Evolutionary conservation across 129 eudicot species (phyloP).

Genomic region (Tanacetum coccineum): DNA sequence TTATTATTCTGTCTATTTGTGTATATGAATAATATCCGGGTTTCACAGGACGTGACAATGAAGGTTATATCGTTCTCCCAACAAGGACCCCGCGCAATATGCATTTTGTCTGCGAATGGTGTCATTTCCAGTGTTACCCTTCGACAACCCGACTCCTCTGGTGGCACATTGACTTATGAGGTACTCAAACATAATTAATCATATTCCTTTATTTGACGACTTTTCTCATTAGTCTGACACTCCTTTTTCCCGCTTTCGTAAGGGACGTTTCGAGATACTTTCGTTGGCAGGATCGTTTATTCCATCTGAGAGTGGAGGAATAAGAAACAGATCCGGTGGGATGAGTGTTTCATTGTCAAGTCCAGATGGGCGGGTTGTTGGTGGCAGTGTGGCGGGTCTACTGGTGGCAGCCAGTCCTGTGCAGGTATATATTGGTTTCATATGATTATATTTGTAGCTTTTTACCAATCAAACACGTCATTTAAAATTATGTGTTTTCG

Average conservation of each 20-base stretch:
- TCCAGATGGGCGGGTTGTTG: slow-evolving; percentile 91
- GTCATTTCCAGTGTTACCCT: slow-evolving; percentile 82
- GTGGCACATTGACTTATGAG: slow-evolving; percentile 86
- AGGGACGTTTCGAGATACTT: slow-evolving; percentile 93
- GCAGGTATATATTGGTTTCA: slow-evolving; percentile 46
- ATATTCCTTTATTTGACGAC: not conserved
- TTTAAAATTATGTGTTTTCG: not conserved
- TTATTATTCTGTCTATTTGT: not conserved
- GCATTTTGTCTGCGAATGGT: slow-evolving; percentile 92
- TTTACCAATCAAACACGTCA: not conserved
- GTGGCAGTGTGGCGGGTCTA: slow-evolving; percentile 93
- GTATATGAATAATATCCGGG: not conserved
- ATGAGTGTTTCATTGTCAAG: slow-evolving; percentile 86
- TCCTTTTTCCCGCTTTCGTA: slow-evolving; percentile 14
- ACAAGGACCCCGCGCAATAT: slow-evolving; percentile 68
- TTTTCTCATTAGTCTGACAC: not conserved
- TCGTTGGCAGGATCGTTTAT: slow-evolving; percentile 86
- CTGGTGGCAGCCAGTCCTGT: slow-evolving; percentile 87
- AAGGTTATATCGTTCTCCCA: slow-evolving; percentile 61
- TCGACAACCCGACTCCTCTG: slow-evolving; percentile 91
- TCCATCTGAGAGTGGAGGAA: slow-evolving; percentile 70
- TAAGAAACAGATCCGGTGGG: slow-evolving; percentile 82
- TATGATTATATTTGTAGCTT: not conserved
- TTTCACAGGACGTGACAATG: slow-evolving; percentile 67
- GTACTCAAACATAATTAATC: slow-evolving; percentile 14